phyloP scores from a whole-genome alignment of 768 basidiomycete genomes.

The Bullera alba region DNA sequence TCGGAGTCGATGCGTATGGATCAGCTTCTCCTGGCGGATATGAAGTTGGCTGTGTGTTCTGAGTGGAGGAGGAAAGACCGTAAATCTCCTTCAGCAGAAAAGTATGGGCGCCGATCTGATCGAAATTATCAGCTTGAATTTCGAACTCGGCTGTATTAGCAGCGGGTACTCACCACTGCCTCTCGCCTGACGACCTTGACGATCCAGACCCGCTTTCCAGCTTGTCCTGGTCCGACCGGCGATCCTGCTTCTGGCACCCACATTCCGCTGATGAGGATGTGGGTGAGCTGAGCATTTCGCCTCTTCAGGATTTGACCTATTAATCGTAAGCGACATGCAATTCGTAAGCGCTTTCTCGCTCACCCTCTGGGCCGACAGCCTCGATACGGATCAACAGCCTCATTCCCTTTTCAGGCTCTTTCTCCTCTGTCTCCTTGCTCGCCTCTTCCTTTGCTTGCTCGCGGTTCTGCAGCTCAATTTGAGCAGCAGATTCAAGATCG shows the following conservation, averaged over 20 bases:
- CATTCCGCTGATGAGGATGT: conserved; percentile 73
- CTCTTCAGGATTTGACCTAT: conserved; percentile 51
- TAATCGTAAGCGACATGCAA: neutral
- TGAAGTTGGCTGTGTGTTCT: conserved; percentile 43
- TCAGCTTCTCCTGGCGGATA: conserved; percentile 52
- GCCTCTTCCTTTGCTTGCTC: conserved; percentile 45
- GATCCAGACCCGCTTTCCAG: conserved; percentile 68
- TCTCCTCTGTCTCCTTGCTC: conserved; percentile 16
- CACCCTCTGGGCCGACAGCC: conserved; percentile 70
- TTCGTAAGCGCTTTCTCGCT: conserved; percentile 40
- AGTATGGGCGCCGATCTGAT: conserved; percentile 78
- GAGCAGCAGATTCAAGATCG: conserved; percentile 29
- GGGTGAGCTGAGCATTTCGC: conserved; percentile 80
- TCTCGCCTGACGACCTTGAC: conserved; percentile 89
- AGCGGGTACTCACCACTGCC: conserved; percentile 53
- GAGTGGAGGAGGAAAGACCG: conserved; percentile 60
- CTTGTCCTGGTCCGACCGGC: conserved; percentile 18
- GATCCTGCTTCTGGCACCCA: conserved; percentile 37
- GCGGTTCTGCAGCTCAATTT: conserved; percentile 30
- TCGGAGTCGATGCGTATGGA: conserved; percentile 53
- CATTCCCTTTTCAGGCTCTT: conserved; percentile 55
- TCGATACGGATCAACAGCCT: conserved; percentile 71
- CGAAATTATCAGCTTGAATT: neutral
- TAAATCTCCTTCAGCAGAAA: conserved; percentile 96
- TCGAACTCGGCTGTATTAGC: no score